Evolutionary conservation across 2,329 filamentous ascomycete genomes (phyloP), one percentile per base, ranked within the genome.

Genomic region (Lithohypha guttulata): DNA sequence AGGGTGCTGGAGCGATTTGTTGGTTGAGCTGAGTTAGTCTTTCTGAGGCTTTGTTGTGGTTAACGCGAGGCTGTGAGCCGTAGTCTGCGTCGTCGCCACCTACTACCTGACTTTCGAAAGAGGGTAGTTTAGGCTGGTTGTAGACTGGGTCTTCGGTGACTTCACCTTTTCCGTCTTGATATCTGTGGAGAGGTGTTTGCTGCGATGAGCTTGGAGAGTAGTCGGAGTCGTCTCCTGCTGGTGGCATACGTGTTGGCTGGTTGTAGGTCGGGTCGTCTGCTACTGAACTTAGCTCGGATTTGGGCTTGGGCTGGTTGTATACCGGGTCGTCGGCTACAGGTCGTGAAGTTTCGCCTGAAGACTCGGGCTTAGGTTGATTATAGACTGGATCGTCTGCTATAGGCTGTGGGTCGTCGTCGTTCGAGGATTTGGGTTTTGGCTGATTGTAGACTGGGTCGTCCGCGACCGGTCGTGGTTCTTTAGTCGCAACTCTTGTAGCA

Each of bases 1-100:
- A 26, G 22, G 42, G 43, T 8, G 32, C 7, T 4, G 36, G 51
- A 31, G 53, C 44, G 39, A 69, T 53, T 48, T 71, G 65, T 2
- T 60, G 59, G 15, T 60, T 63, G 35, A 73, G 59, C 51, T 72
- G 68, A 14, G 23, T 13, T 19, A 17, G 20, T 13, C 14, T 22
- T 14, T 18, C 11, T 15, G 34, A 28, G 10, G 23, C n/a, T 28
- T 18, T 10, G 5, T 28, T 37, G 6, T 26, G 15, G n/a, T 18
- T 15, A 17, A 18, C 25, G 19, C 13, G 20, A 3, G 19, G 6
- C 5, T 8, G 6, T 18, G 11, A 10, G 3, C n/a, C 20, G n/a
- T n/a, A n/a, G n/a, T n/a, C n/a, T n/a, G n/a, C n/a, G n/a, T n/a
- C n/a, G n/a, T n/a, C n/a, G n/a, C n/a, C n/a, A n/a, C n/a, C n/a